Percentiles rank a stretch among this genome's conserved stretches.
phyloP scores from a whole-genome alignment of 441 rosid genomes.

The Flueggea neowawraea region DNA sequence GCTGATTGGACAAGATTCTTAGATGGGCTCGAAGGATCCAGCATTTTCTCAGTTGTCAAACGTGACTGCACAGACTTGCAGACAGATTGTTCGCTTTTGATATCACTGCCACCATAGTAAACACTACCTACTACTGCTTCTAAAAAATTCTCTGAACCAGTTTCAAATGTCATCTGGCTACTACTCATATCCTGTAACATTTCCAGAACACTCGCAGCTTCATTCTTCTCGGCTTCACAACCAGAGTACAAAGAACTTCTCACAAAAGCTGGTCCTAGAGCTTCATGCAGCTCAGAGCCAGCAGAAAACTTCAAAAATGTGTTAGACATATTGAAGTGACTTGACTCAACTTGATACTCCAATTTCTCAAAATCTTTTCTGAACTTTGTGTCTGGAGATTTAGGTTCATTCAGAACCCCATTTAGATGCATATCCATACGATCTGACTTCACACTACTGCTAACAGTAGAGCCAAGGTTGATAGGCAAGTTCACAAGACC shows the following conservation, averaged over 20 bases:
- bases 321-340: slow-evolving; percentile 30
- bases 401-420: slow-evolving; percentile 29
- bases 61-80: slow-evolving; percentile 55
- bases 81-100: slow-evolving; percentile 48
- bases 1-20: slow-evolving; percentile 36
- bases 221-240: slow-evolving; percentile 44
- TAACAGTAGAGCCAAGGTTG: slow-evolving; percentile 35
- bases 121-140: slow-evolving; percentile 87
- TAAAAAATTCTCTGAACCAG: slow-evolving; percentile 69
- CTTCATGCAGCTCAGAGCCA: slow-evolving; percentile 85
- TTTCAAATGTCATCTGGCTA: slow-evolving; percentile 58
- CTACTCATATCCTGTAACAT: slow-evolving; percentile 50
- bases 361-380: slow-evolving; percentile 31
- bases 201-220: slow-evolving; percentile 34
- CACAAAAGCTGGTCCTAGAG: slow-evolving; percentile 70
- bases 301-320: slow-evolving; percentile 56
- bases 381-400: slow-evolving; percentile 33
- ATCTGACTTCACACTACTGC: slow-evolving; percentile 30
- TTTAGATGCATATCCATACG: slow-evolving; percentile 29
- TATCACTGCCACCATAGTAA: slow-evolving; percentile 50
- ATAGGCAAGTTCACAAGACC: slow-evolving; percentile 28
- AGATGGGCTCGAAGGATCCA: slow-evolving; percentile 46
- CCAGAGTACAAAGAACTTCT: slow-evolving; percentile 34
- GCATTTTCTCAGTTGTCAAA: slow-evolving; percentile 42
- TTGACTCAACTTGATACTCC: slow-evolving; percentile 36